A percentile compares a stretch with the other conserved stretches of the same genome.
These are phyloP conservation scores for Malus fusca DNA, from an alignment of 306 rosid species.

Conservation along the genomic window DNA sequence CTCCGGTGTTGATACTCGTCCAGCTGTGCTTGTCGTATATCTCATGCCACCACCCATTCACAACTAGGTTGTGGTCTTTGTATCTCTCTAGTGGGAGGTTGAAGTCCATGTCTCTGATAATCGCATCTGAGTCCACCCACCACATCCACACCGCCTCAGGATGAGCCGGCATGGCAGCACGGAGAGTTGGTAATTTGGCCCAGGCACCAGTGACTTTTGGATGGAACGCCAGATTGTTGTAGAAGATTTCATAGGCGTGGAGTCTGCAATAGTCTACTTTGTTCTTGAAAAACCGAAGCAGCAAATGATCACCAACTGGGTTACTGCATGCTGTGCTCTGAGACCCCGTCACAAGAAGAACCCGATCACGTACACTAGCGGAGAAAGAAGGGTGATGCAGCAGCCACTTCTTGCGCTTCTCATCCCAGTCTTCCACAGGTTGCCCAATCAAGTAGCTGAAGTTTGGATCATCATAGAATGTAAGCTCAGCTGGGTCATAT, in stretches of 20 bases:
- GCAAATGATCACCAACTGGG: slow-evolving; percentile 64
- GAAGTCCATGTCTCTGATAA: slow-evolving; percentile 80
- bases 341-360: slow-evolving; percentile 57
- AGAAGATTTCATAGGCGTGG: slow-evolving; percentile 62
- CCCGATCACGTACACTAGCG: slow-evolving; percentile 18
- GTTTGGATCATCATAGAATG: slow-evolving; percentile 60
- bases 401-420: slow-evolving; percentile 57
- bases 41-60: slow-evolving; percentile 58
- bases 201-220: slow-evolving; percentile 50
- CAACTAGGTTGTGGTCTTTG: slow-evolving; percentile 49
- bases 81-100: slow-evolving; percentile 49
- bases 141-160: slow-evolving; percentile 86
- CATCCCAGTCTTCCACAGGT: slow-evolving; percentile 49
- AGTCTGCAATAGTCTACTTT: slow-evolving; percentile 71
- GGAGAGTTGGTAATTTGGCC: slow-evolving; percentile 69
- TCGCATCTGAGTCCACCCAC: slow-evolving; percentile 92
- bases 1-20: slow-evolving; percentile 81
- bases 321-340: slow-evolving; percentile 57
- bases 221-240: slow-evolving; percentile 54
- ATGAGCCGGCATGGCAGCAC: slow-evolving; percentile 73
- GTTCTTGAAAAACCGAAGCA: slow-evolving; percentile 57
- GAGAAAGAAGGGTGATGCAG: slow-evolving; percentile 41
- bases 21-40: slow-evolving; percentile 51
- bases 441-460: slow-evolving; percentile 47
- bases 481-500: slow-evolving; percentile 39